Evolutionary conservation across 2,329 filamentous ascomycete genomes (phyloP), one percentile per base, ranked within the genome.

Genomic region (Coniochaeta hoffmannii): DNA sequence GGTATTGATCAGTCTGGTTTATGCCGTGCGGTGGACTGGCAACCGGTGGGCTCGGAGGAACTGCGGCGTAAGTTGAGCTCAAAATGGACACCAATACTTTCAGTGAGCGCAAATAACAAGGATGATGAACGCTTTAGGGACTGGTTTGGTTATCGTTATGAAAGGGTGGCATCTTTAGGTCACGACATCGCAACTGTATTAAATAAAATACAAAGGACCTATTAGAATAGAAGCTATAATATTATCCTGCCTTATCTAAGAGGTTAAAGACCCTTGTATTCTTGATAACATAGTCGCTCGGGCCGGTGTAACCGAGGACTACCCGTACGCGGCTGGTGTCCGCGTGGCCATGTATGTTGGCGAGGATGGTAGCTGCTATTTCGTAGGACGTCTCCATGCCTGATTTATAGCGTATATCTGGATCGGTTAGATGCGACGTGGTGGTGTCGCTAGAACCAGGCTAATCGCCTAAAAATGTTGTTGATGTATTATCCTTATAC

Each of bases 1-100:
- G 0, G 89, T 96, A 1, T 68, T 96, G 57, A 65, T 96, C 10
- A 84, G 76, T 0, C 68, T 96, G 63, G 90, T 96, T 2, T 94
- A 94, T 75, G 73, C 87, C 0, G 78, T 89, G 10, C 85, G 78
- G 61, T 84, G 76, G 72, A 67, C 85, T 54, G 79, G 75, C 15
- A 74, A 70, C 54, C 76, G 77, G 60, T 78, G 78, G 74, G 69
- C 66, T 17, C 87, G 83, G 84, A 71, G 76, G 56, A 67, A 73
- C 9, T 69, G 59, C 64, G 24, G 7, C 14, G 3, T 3, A n/a
- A 19, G 22, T 44, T 44, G 17, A 12, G 32, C 32, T 7, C 10
- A 3, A 4, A 11, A 12, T 14, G 11, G 15, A 34, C 6, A 6
- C 15, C 32, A 34, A 34, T 34, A 14, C 11, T 11, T 7, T 12